A percentile compares a stretch with the other conserved stretches of the same genome.
phyloP scores from a whole-genome alignment of 371 early-diverging fungal species.

The Mortierella sp. region DNA sequence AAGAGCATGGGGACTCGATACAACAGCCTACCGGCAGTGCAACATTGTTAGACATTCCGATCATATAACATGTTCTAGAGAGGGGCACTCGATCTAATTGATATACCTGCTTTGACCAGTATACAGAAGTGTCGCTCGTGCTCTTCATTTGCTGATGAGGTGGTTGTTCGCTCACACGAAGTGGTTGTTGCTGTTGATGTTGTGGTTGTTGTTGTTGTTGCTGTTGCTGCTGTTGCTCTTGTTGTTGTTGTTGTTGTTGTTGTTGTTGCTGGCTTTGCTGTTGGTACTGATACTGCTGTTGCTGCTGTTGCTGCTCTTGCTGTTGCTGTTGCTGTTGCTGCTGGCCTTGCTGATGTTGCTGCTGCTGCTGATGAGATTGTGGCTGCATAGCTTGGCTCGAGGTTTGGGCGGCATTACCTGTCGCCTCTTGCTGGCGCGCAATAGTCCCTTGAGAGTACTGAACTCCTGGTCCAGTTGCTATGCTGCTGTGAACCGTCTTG shows the following conservation, averaged over 20 bases:
- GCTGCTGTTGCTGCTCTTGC: conserved; percentile 8
- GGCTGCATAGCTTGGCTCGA: neutral
- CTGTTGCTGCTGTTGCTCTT: neutral
- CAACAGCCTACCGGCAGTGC: neutral
- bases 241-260: conserved; percentile 1
- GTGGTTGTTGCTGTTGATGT: neutral
- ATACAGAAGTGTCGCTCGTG: conserved; percentile 5
- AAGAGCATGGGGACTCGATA: conserved; percentile 3
- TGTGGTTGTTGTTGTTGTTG: conserved; percentile 2
- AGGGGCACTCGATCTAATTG: neutral
- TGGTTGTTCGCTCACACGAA: conserved; percentile 4
- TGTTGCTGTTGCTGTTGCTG: conserved; percentile 1
- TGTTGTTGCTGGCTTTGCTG: conserved; percentile 13
- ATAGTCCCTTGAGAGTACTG: conserved; percentile 7
- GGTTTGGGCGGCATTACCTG: neutral
- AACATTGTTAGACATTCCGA: neutral
- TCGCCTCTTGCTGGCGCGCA: conserved; percentile 10
- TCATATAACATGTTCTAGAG: neutral
- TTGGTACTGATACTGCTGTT: conserved; percentile 9
- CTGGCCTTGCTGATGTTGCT: conserved; percentile 2
- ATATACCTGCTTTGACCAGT: conserved; percentile 26
- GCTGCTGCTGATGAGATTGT: neutral
- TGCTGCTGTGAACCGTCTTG: conserved; percentile 1
- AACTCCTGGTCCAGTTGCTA: neutral
- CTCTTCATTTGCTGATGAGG: neutral